Conservation (phyloP, 2,329 filamentous ascomycete species). For the Cordyceps farinosa region DNA sequence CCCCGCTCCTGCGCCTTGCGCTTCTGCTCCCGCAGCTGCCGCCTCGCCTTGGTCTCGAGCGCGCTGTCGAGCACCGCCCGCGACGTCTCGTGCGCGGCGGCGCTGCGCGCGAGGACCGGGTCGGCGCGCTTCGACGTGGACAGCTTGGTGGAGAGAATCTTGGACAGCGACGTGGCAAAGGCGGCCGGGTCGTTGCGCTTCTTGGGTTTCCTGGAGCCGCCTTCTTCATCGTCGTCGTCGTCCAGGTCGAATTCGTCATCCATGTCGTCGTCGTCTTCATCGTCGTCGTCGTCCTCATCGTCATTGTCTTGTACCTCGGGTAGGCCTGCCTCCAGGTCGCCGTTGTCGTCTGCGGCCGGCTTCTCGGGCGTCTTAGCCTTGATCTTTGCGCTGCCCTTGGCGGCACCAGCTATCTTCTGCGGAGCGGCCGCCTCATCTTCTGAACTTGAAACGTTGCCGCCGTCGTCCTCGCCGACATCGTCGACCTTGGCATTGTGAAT, state of each 20-base stretch:
- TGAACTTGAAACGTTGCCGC: conserved; percentile 34
- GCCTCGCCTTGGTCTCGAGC: conserved; percentile 76
- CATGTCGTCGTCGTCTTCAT: conserved; percentile 39
- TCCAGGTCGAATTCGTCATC: conserved; percentile 34
- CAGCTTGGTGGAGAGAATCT: conserved; percentile 87
- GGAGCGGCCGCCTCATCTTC: conserved; percentile 33
- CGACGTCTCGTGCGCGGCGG: conserved; percentile 67
- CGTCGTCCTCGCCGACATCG: conserved; percentile 41
- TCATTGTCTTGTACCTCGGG: conserved; percentile 27
- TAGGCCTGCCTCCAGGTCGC: conserved; percentile 29
- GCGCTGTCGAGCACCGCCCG: conserved; percentile 70
- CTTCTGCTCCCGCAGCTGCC: conserved; percentile 77
- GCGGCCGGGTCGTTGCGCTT: conserved; percentile 91
- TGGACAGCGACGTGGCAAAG: conserved; percentile 89
- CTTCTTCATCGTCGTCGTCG: conserved; percentile 33
- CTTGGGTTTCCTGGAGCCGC: conserved; percentile 44
- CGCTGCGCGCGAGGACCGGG: conserved; percentile 84
- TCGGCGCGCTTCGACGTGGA: conserved; percentile 77
- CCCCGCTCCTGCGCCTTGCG: conserved; percentile 78
- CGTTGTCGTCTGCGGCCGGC: conserved; percentile 34
- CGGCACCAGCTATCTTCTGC: conserved; percentile 27
- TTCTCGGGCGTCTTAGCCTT: conserved; percentile 27
- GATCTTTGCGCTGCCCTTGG: conserved; percentile 29
- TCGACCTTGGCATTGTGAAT: conserved; percentile 52
- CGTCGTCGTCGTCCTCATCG: conserved; percentile 25